Conservation (phyloP, 257 asterid genomes). For the Penstemon davidsonii region DNA sequence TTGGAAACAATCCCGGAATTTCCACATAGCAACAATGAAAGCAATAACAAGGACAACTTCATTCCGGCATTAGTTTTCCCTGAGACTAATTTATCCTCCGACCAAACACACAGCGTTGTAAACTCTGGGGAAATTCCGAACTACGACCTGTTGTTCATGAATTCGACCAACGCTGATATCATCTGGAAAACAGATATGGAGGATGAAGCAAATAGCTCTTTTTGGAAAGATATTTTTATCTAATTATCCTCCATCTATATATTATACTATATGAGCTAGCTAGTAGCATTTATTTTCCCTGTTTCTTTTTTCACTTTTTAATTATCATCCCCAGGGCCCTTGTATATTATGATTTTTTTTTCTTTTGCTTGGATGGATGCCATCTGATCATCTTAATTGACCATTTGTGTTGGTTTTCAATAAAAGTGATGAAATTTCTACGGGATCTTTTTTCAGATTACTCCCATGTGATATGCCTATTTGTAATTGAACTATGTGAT, state of each 20-base stretch:
- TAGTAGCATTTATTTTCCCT: background rate
- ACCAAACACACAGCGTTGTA: constrained; percentile 18
- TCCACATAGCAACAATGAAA: background rate
- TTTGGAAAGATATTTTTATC: constrained; percentile 47
- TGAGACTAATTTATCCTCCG: constrained; percentile 28
- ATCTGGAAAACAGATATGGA: constrained; percentile 29
- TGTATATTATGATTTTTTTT: background rate
- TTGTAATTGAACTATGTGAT: too few relatives aligned
- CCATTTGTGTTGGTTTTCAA: too few relatives aligned
- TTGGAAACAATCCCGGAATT: constrained; percentile 20
- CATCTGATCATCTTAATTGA: too few relatives aligned
- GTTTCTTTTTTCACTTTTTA: background rate
- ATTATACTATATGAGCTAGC: background rate
- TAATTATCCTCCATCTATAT: constrained; percentile 10
- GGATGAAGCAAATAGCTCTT: constrained; percentile 42
- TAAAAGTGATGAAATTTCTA: too few relatives aligned
- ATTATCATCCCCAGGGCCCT: background rate
- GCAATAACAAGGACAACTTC: background rate
- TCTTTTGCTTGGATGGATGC: too few relatives aligned
- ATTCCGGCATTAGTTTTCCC: constrained; percentile 42
- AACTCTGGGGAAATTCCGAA: background rate
- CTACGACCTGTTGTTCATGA: background rate
- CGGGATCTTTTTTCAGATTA: too few relatives aligned
- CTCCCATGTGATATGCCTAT: too few relatives aligned
- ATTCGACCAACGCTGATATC: constrained; percentile 12